Percentiles rank a stretch among this genome's conserved stretches.
Evolutionary conservation across 2,329 filamentous ascomycete species (phyloP).

Genomic region (Pseudocercospora cruenta): DNA sequence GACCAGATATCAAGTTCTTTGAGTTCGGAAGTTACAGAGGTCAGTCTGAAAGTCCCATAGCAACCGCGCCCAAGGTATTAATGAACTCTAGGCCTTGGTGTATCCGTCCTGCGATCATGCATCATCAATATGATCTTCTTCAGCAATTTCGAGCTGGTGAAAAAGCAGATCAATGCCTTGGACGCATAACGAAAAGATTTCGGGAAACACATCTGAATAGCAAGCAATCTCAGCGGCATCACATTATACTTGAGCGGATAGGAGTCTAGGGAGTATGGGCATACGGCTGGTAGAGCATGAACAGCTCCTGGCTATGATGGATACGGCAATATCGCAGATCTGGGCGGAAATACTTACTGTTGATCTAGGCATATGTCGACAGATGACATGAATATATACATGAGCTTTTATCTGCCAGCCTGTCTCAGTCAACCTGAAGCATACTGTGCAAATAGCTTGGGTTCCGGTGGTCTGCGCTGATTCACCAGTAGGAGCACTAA

Average conservation of each 20-base stretch:
- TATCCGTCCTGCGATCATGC: constrained; percentile 81
- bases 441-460: too few relatives aligned
- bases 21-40: constrained; percentile 79
- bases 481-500: too few relatives aligned
- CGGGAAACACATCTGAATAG: background rate
- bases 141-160: constrained; percentile 82
- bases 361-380: background rate
- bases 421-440: too few relatives aligned
- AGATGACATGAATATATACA: background rate
- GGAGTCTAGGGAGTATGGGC: background rate
- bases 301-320: background rate
- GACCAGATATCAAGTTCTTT: constrained; percentile 77
- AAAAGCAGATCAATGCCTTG: constrained; percentile 57
- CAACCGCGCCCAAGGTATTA: background rate
- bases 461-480: too few relatives aligned
- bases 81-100: constrained; percentile 60
- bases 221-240: background rate
- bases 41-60: constrained; percentile 27
- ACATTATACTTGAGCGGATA: background rate
- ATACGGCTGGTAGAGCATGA: constrained; percentile 1
- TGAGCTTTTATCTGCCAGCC: background rate
- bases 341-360: background rate
- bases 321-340: background rate
- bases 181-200: constrained; percentile 18
- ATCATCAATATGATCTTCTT: constrained; percentile 89